phyloP scores from a whole-genome alignment of 345 rosid species.

The Pistacia vera region DNA sequence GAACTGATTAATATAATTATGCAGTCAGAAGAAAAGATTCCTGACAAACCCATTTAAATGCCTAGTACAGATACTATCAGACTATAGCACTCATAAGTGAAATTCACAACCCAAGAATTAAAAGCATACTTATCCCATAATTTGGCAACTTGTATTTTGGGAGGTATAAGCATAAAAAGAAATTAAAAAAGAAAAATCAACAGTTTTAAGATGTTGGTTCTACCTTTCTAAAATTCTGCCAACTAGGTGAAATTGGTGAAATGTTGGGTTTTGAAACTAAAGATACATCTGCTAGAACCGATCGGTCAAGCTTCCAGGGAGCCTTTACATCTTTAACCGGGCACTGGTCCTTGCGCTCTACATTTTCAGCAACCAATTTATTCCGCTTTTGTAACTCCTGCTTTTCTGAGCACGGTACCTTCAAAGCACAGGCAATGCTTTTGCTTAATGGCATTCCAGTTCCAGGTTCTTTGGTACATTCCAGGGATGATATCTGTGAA shows the following conservation, averaged over 20 bases:
- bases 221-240: constrained; percentile 40
- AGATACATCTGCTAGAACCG: constrained; percentile 18
- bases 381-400: constrained; percentile 38
- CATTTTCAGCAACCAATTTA: constrained; percentile 24
- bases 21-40: constrained; percentile 4
- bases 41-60: neutral
- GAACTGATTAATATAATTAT: neutral
- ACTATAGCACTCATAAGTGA: neutral
- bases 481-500: constrained; percentile 42
- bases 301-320: constrained; percentile 23
- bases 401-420: constrained; percentile 36
- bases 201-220: constrained; percentile 9
- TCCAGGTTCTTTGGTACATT: constrained; percentile 40
- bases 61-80: neutral
- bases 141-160: constrained; percentile 1
- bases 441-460: constrained; percentile 27
- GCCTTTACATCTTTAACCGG: constrained; percentile 36
- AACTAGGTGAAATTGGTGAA: constrained; percentile 23
- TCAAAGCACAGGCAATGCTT: constrained; percentile 43
- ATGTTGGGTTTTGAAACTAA: constrained; percentile 23
- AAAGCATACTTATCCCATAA: neutral
- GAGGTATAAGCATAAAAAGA: constrained; percentile 9
- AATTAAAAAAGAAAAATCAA: neutral
- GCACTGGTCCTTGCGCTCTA: constrained; percentile 42
- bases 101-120: neutral